Evolutionary conservation across 2,329 filamentous ascomycete genomes (phyloP), one percentile per base, ranked within the genome.

Genomic region (Colletotrichum sojae): DNA sequence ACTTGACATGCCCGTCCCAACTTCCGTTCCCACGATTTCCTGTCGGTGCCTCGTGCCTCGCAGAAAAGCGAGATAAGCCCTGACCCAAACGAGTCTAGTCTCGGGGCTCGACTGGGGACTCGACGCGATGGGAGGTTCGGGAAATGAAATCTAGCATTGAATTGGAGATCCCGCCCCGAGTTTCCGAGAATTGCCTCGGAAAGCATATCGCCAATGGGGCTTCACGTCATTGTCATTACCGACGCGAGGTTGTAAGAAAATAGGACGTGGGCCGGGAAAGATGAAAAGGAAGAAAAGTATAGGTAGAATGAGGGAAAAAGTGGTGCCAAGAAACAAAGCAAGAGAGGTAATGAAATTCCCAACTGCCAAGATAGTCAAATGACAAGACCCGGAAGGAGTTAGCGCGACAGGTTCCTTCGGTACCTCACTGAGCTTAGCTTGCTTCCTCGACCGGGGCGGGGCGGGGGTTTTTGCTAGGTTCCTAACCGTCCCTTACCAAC

Each of bases 171-270:
- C 46, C 27, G 27, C 57, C 13, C 57, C 57, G 46, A 60, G 9
- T 4, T 40, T 43, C 57, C 56, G 46, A 60, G 15, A 8, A 43
- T 36, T 36, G 36, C 46, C 58, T 61, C 58, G 48, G 58, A 61
- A 45, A 31, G 36, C 31, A 43, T 53, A 31, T 61, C 58, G 58
- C 49, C 58, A 53, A 61, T 61, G 58, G 58, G 58, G 58, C 58
- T 53, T 61, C 48, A 61, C 49, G 58, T 61, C 58, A 61, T 61
- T 52, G 48, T 61, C 58, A 61, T 61, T 61, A 61, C 58, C 58
- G 58, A 61, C 20, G 46, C 46, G 36, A 39, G 52, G 58, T 27
- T 27, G 31, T 18, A n/a, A 13, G 20, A 43, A 61, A 45, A 27
- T 43, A 53, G 22, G 53, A 61, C 27, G 58, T 61, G 58, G 58